Evolutionary conservation across 2,329 filamentous ascomycete genomes (phyloP).

Genomic region (Ascochyta viciae-villosae): DNA sequence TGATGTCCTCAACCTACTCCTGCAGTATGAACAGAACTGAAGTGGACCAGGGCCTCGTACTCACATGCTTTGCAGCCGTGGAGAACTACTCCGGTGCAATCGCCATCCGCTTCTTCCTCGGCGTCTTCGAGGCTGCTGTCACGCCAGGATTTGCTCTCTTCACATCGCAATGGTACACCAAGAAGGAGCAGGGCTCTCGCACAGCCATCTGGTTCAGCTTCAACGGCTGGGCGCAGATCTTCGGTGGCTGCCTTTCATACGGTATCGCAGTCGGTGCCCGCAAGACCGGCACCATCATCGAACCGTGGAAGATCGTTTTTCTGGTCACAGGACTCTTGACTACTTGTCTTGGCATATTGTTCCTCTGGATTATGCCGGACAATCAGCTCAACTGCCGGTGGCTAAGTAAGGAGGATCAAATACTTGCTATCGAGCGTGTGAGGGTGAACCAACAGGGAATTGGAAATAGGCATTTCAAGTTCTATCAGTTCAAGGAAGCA

Average conservation of each 20-base stretch:
- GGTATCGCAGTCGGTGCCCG: slow-evolving; percentile 65
- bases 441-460: slow-evolving; percentile 78
- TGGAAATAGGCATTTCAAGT: slow-evolving; percentile 72
- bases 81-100: slow-evolving; percentile 67
- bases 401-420: slow-evolving; percentile 70
- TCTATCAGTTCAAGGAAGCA: slow-evolving; percentile 69
- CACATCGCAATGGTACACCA: slow-evolving; percentile 76
- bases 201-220: slow-evolving; percentile 73
- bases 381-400: slow-evolving; percentile 67
- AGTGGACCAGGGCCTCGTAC: slow-evolving; percentile 57
- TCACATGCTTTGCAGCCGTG: slow-evolving; percentile 69
- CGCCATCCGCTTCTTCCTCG: slow-evolving; percentile 71
- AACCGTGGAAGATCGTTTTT: slow-evolving; percentile 70
- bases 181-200: slow-evolving; percentile 69
- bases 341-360: slow-evolving; percentile 50
- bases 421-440: slow-evolving; percentile 74
- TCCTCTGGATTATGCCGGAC: slow-evolving; percentile 61
- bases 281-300: slow-evolving; percentile 63
- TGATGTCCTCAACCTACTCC: not conserved
- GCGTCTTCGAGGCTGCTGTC: slow-evolving; percentile 72
- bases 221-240: slow-evolving; percentile 68
- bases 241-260: slow-evolving; percentile 69
- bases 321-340: slow-evolving; percentile 56
- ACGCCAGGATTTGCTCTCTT: slow-evolving; percentile 73
- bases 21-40: slow-evolving; percentile 5